phyloP scores from a whole-genome alignment of 768 basidiomycete species.

The Suillus lakei region DNA sequence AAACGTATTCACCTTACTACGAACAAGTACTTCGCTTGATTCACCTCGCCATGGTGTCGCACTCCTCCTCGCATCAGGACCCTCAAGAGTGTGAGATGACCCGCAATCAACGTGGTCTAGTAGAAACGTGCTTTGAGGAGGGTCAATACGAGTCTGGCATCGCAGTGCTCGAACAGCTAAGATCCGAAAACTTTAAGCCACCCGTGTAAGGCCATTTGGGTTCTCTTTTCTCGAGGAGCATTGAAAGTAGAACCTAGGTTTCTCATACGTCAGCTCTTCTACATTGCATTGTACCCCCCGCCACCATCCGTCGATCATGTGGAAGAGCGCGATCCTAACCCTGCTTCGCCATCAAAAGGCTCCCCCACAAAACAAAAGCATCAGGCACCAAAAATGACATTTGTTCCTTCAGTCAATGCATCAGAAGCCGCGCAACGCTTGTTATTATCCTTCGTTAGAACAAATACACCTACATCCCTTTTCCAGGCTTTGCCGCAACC shows the following conservation, averaged over 20 bases:
- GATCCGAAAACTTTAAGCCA: conserved; percentile 60
- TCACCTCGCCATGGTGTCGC: not conserved
- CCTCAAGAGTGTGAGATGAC: conserved; percentile 48
- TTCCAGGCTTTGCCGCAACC: conserved; percentile 61
- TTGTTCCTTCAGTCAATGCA: conserved; percentile 50
- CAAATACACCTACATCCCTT: conserved; percentile 59
- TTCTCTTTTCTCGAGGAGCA: not conserved
- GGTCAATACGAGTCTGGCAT: conserved; percentile 76
- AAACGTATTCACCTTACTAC: not conserved
- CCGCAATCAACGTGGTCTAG: conserved; percentile 54
- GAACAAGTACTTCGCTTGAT: not conserved
- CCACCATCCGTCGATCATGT: conserved; percentile 21
- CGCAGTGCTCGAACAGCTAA: conserved; percentile 62
- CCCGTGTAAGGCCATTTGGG: conserved; percentile 50
- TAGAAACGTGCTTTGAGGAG: conserved; percentile 79
- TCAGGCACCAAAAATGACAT: conserved; percentile 42
- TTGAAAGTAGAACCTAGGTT: conserved; percentile 40
- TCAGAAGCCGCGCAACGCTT: conserved; percentile 56
- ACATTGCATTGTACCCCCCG: conserved; percentile 69
- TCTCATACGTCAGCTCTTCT: conserved; percentile 71
- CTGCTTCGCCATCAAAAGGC: conserved; percentile 38
- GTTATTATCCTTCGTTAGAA: conserved; percentile 57
- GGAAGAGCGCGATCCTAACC: conserved; percentile 26
- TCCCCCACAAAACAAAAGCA: conserved; percentile 57
- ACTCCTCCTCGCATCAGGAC: not conserved